Evolutionary conservation across 2,329 filamentous ascomycete genomes (phyloP), one percentile per base, ranked within the genome.

Genomic region (Hymenoscyphus fraxineus): DNA sequence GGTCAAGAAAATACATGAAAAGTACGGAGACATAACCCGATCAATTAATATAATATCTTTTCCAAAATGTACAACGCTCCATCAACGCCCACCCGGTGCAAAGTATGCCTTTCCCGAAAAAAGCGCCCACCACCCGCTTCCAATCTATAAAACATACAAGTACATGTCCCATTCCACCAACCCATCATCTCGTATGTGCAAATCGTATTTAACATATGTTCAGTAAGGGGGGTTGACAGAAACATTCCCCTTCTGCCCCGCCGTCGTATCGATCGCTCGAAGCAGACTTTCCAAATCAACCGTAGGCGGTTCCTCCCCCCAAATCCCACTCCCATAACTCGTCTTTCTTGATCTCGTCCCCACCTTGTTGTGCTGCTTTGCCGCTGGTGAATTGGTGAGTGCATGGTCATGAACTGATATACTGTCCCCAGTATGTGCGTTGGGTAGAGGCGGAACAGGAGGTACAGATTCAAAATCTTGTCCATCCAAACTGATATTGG

Each of bases 371-470:
- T 67, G 67, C 54, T 69, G 66, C 60, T 72, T 72, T 4, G 66
- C 65, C 16, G 64, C n/a, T 10, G 38, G 15, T 12, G 55, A 59
- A 32, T 71, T 66, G 19, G 63, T 31, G 41, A 63, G 44, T 15
- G 69, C 68, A 58, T 71, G 67, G 39, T 75, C 71, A 7, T 72
- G 72, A 9, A 67, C 60, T 7, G 65, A 57, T 9, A 66, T 65
- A 5, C 62, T 58, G 44, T 72, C 71, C 12, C 66, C 65, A 10
- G 62, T 60, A 22, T 72, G 67, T 2, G 70, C 67, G 10, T 65
- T 67, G 57, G 73, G 73, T 58, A 74, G 66, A 35, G 73, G 73
- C 27, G 73, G 73, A 9, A 75, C 72, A 2, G 73, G 73, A 38
- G 74, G 73, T 3, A 73, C 69, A n/a, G 22, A 58, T 27, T 73